phyloP scores from a whole-genome alignment of 2,329 filamentous ascomycete genomes.

The Furcasterigmium furcatum region DNA sequence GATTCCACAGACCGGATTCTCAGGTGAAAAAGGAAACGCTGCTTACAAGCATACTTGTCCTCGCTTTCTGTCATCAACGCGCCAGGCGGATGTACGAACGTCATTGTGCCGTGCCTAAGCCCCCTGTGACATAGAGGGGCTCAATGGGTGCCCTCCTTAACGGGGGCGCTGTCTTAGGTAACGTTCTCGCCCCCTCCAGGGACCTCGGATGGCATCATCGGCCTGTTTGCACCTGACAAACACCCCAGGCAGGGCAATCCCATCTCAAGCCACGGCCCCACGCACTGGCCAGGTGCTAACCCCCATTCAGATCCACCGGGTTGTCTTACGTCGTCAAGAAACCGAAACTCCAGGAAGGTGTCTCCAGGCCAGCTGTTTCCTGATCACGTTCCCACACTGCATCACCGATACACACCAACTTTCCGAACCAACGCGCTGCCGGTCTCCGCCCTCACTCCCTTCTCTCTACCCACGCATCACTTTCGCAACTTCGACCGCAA shows the following conservation, averaged over 20 bases:
- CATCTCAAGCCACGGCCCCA: neutral
- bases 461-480: constrained; percentile 6
- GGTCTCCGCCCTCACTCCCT: constrained; percentile 8
- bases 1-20: too few species aligned
- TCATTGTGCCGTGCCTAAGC: too few species aligned
- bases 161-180: too few species aligned
- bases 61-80: too few species aligned
- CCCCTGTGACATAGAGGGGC: too few species aligned
- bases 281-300: neutral
- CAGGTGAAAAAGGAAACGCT: too few species aligned
- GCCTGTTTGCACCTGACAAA: neutral
- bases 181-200: neutral
- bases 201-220: too few species aligned
- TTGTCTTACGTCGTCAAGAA: neutral
- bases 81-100: too few species aligned
- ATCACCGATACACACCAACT: neutral
- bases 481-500: neutral
- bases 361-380: constrained; percentile 1
- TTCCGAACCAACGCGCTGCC: constrained; percentile 6
- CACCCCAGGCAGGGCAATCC: neutral
- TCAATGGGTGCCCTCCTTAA: too few species aligned
- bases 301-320: neutral
- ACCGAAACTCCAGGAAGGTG: constrained; percentile 1
- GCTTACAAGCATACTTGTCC: too few species aligned
- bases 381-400: constrained; percentile 4